Base-by-base conservation (phyloP, 768 basidiomycete genomes). In the Cystobasidium onofrii region DNA sequence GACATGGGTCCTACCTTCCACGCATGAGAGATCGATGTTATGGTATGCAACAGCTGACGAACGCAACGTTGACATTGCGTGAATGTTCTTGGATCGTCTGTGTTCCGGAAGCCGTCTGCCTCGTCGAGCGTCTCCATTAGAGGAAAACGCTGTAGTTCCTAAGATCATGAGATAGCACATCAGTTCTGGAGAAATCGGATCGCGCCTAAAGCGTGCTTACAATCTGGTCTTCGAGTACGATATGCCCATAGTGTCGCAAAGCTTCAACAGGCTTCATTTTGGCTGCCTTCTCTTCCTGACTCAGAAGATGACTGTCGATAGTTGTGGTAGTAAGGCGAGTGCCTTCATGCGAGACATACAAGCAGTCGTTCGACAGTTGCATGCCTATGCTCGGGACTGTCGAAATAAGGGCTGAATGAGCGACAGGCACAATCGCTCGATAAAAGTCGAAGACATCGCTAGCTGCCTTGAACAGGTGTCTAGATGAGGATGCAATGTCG, bases 321-420 rank as follows among this genome's bases (percentile, higher is more conserved):
- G 25, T 52, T 2, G 6, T 27, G 12, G 36, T 34, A 10, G 27
- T 43, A 18, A 63, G 6, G 13, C 60, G 29, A 15, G 71, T 65
- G 2, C 79, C 76, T 25, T 78, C 74, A 1, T 54, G 43, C 0
- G 82, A 78, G 7, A 84, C 78, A 76, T 81, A 80, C 0, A 76
- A 63, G 34, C 77, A 78, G 60, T 84, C 83, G 77, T 84, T 84
- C 43, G 79, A 78, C 73, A 81, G 80, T 74, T 84, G 83, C 80
- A 84, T 82, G 0, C 81, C 81, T 23, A 84, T 70, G 6, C 81
- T 80, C 0, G 83, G 83, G 7, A 82, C 81, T 27, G 80, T 78
- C 4, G 71, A 55, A 25, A 83, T 73, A 20, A 82, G 76, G 0
- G 75, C 50, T n/a, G 78, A 72, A 55, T 81, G 81, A 27, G 79